Evolutionary conservation across 805 yeast species (phyloP).

Genomic region (Candida glaebosa): DNA sequence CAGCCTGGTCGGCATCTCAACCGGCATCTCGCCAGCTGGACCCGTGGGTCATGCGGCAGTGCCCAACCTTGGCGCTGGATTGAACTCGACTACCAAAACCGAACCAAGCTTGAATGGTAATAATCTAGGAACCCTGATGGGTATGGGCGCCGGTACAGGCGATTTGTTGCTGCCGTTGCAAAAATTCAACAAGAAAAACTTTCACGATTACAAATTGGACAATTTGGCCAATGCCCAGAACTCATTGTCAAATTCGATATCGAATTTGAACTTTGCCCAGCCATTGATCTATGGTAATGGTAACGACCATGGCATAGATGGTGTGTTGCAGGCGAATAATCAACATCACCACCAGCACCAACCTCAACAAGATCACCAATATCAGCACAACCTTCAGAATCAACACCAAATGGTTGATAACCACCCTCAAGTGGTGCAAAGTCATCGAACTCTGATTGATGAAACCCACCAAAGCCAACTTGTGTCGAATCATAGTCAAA

Average conservation of each 20-base stretch:
- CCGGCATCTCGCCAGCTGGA: background rate
- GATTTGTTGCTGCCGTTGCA: constrained; percentile 1
- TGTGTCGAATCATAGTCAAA: background rate
- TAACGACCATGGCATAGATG: background rate
- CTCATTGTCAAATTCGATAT: background rate
- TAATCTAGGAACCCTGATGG: too few species aligned
- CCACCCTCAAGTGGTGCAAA: background rate
- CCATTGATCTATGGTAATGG: background rate
- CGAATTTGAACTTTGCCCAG: background rate
- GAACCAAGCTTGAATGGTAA: too few species aligned
- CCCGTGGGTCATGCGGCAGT: background rate
- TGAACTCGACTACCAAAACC: background rate
- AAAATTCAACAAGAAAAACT: background rate
- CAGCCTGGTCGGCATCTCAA: background rate
- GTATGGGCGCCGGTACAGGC: too few species aligned
- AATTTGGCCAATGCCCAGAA: background rate
- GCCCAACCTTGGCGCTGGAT: background rate
- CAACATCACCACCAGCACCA: background rate
- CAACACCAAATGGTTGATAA: background rate
- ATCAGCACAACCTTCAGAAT: background rate
- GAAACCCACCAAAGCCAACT: too few species aligned
- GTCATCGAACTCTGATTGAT: too few species aligned
- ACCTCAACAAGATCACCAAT: background rate
- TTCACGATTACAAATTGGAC: background rate
- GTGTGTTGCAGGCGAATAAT: background rate